Base-by-base conservation (phyloP, 495 filamentous ascomycete species). In the Tuber calosporum region DNA sequence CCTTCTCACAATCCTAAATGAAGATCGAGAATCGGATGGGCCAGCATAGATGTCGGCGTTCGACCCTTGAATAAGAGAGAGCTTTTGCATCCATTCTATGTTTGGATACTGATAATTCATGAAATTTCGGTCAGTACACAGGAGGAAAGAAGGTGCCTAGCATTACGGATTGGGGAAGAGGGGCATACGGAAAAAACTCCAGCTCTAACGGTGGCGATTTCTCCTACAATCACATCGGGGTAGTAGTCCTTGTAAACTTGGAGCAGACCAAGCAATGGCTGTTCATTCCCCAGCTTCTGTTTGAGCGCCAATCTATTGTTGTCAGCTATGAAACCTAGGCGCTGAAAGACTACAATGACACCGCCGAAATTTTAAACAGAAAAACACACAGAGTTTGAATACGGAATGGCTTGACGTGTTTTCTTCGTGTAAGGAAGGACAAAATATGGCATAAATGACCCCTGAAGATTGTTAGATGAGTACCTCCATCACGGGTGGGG, bases 201-300 rank as follows among this genome's bases (percentile, higher is more conserved):
- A 34, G 86, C 85, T 72, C 84, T 85, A 17, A 84, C 86, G 73
- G 83, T 84, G 34, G 85, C 86, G 22, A 86, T 82, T 79, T 89
- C 88, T 43, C 89, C 90, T n/a, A 94, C 83, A 73, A 96, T 90
- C 68, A 96, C 90, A 82, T 96, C 92, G 8, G 93, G 93, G 79
- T 93, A 95, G 79, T 94, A 95, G 80, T 93, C 92, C 79, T 95
- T 95, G 83, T 90, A 97, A 11, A 93, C 86, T 72, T 88, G 87
- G 38, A 96, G 85, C n/a, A 97, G 85, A n/a, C 90, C 90, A 38
- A 90, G 84, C 53, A 97, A 83, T 67, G 89, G 88, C 68, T 90
- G 91, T 72, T 97, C 93, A 73, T 90, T 89, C 58, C 88, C 89
- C 34, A 87, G 85, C 69, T 87, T 85, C 53, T 86, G 82, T n/a